Evolutionary conservation across 2,329 filamentous ascomycete genomes (phyloP), one percentile per base, ranked within the genome.

Genomic region (Zasmidium cellare): DNA sequence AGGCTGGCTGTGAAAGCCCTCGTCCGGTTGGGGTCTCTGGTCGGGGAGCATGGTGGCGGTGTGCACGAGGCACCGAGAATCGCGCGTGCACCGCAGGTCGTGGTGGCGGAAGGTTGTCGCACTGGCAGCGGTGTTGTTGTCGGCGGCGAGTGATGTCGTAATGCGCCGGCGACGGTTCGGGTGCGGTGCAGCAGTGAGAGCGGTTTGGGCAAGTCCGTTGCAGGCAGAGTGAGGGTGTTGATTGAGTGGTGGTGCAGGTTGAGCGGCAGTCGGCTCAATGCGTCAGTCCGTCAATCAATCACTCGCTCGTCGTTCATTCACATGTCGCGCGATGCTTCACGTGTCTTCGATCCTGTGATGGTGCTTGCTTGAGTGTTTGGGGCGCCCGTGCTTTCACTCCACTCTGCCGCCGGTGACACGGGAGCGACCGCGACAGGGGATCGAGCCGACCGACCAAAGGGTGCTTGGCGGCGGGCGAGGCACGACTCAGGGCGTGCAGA

Each of bases 1-100:
- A 2, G 82, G 84, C 50, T 92, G 90, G 72, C 94, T 66, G 5
- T 90, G 92, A 73, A 94, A 96, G 68, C 91, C 91, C 77, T 96
- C 91, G 77, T 96, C 91, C 58, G 91, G 83, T 18, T 63, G 63
- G 46, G 57, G 63, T 44, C 53, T 55, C 28, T 54, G 54, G 35
- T 18, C 46, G 57, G 48, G 11, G 9, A 28, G 11, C 35, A 41
- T 41, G 49, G 38, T 19, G 20, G 35, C 48, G 52, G 45, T 35
- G 51, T 44, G 53, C 19, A 18, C 35, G 12, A 41, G 35, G 35
- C n/a, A 2, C 14, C 41, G 45, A 41, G 11, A 49, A 3, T 41
- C 44, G 31, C 46, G 51, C 41, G 51, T n/a, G 46, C 25, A 50
- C 18, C 24, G 46, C 53, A 45, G 53, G 24, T 9, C 22, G 44